Evolutionary conservation across 305 asterid genomes (phyloP).

Genomic region (Fraxinus ornus): DNA sequence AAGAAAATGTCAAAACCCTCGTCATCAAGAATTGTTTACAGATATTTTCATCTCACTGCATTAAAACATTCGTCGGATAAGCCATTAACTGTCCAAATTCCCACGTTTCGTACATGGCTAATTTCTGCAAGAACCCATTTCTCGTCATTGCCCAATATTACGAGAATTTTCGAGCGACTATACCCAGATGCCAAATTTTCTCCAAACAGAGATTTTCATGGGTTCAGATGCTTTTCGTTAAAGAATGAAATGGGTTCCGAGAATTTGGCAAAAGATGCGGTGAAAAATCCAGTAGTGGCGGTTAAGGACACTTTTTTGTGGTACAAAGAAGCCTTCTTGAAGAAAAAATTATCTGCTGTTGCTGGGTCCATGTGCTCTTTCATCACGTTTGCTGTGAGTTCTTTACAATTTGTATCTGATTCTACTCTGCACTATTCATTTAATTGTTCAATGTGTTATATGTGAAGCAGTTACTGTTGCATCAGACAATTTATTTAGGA

Average conservation of each 20-base stretch:
- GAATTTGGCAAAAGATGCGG: slow-evolving; percentile 33
- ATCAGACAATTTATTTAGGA: background rate
- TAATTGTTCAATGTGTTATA: background rate
- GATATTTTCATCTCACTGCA: slow-evolving; percentile 43
- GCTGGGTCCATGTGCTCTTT: slow-evolving; percentile 59
- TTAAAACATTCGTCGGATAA: slow-evolving; percentile 40
- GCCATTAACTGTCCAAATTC: slow-evolving; percentile 36
- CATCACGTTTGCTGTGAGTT: slow-evolving; percentile 48
- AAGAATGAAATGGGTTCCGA: slow-evolving; percentile 45
- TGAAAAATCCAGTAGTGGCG: slow-evolving; percentile 43
- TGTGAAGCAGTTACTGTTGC: background rate
- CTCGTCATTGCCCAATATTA: slow-evolving; percentile 37
- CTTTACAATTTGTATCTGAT: background rate
- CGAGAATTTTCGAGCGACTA: slow-evolving; percentile 33
- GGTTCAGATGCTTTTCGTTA: slow-evolving; percentile 55
- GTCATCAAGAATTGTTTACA: slow-evolving; percentile 45
- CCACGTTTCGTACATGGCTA: slow-evolving; percentile 39
- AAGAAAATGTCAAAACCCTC: slow-evolving; percentile 56
- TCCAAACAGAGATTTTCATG: slow-evolving; percentile 32
- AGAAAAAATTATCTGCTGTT: slow-evolving; percentile 65
- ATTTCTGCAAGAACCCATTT: slow-evolving; percentile 43
- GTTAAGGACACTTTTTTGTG: slow-evolving; percentile 42
- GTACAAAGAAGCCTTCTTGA: slow-evolving; percentile 84
- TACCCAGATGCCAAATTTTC: slow-evolving; percentile 28
- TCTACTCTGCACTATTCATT: background rate